These are phyloP conservation scores for Cyclotella cryptica DNA, from an alignment of 108 stramenopile genomes.

Conservation along the genomic window DNA sequence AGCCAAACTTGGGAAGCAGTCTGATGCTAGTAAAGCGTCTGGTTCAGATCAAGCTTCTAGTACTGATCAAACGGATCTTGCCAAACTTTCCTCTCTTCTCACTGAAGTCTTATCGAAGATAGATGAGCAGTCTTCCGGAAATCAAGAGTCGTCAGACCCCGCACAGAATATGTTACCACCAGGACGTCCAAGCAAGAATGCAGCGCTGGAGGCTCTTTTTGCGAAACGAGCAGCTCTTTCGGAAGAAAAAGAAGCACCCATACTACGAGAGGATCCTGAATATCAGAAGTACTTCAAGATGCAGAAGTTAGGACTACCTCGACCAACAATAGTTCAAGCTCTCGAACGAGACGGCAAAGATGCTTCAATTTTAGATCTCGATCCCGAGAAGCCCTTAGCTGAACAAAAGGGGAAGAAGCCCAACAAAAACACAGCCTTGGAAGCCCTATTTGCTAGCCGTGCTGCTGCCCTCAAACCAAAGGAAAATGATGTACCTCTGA, in stretches of 20 bases:
- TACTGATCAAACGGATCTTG: constrained; percentile 23
- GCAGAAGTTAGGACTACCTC: constrained; percentile 72
- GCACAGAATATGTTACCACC: background rate
- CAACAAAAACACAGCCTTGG: constrained; percentile 26
- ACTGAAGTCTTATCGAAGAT: constrained; percentile 35
- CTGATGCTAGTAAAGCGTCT: constrained; percentile 2
- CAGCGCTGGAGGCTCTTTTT: constrained; percentile 34
- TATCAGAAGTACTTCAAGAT: constrained; percentile 87
- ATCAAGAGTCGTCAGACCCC: background rate
- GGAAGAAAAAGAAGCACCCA: constrained; percentile 20
- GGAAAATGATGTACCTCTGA: constrained; percentile 53
- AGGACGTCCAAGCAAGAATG: background rate
- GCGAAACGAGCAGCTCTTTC: constrained; percentile 20
- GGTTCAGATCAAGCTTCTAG: background rate
- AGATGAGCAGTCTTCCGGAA: constrained; percentile 13
- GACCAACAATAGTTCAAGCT: constrained; percentile 72
- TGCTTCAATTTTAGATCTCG: constrained; percentile 63
- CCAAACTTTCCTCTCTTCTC: constrained; percentile 41
- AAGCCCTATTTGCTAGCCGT: constrained; percentile 31
- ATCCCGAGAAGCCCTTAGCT: constrained; percentile 49
- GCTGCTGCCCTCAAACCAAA: constrained; percentile 20
- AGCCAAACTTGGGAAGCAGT: constrained; percentile 21
- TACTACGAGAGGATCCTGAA: constrained; percentile 72
- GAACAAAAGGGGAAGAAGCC: constrained; percentile 28
- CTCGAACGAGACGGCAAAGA: constrained; percentile 72